phyloP scores from a whole-genome alignment of 495 filamentous ascomycete genomes.

The Tuber calosporum region DNA sequence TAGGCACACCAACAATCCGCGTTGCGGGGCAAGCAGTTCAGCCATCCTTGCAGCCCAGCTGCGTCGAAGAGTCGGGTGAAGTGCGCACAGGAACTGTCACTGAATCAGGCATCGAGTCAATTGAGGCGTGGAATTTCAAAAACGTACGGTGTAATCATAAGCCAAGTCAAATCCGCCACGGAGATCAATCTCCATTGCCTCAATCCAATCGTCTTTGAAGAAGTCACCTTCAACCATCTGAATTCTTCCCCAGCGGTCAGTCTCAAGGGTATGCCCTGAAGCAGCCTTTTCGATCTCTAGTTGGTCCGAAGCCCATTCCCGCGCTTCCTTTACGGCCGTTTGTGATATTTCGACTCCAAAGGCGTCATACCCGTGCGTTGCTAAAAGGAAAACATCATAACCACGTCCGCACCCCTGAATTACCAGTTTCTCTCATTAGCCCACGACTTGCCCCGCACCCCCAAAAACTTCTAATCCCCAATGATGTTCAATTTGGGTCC shows the following conservation, averaged over 20 bases:
- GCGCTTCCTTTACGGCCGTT: conserved; percentile 36
- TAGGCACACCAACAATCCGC: conserved; percentile 64
- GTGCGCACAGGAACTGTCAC: conserved; percentile 69
- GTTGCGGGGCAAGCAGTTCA: conserved; percentile 54
- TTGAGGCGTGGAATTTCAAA: conserved; percentile 33
- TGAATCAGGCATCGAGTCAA: not conserved
- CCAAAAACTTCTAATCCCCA: not conserved
- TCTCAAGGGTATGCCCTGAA: conserved; percentile 18
- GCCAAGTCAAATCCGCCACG: conserved; percentile 63
- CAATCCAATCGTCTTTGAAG: conserved; percentile 59
- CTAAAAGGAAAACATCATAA: conserved; percentile 44
- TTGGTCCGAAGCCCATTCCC: conserved; percentile 26
- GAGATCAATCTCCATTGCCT: conserved; percentile 45
- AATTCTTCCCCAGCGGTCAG: conserved; percentile 19
- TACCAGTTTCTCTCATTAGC: not conserved
- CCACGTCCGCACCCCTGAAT: conserved; percentile 43
- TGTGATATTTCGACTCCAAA: conserved; percentile 43
- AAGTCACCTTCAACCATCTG: conserved; percentile 46
- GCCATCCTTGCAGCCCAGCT: conserved; percentile 63
- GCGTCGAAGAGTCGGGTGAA: conserved; percentile 57
- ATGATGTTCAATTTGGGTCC: not conserved
- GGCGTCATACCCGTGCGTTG: conserved; percentile 42
- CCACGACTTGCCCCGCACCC: not conserved
- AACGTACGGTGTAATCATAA: conserved; percentile 71
- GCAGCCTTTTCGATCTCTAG: conserved; percentile 15